Percentiles rank a stretch among this genome's conserved stretches.
Conservation (phyloP, 192 early-diverging fungal genomes). For the Coemansia sp. region DNA sequence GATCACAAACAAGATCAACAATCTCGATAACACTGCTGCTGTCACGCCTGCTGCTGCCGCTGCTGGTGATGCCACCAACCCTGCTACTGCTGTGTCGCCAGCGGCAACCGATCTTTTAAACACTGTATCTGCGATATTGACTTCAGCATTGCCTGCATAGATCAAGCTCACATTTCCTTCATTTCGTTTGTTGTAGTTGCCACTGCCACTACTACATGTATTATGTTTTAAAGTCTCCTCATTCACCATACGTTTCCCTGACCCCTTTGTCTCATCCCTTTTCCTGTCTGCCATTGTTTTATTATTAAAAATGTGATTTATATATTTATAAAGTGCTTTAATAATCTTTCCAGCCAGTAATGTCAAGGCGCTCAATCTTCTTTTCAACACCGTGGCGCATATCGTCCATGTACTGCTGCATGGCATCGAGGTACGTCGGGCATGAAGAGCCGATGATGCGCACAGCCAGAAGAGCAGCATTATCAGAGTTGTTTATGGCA, state of each 20-base stretch:
- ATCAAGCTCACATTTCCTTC: neutral
- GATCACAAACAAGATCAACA: conserved; percentile 27
- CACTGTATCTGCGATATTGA: neutral
- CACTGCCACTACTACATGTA: too few species aligned
- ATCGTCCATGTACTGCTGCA: conserved; percentile 74
- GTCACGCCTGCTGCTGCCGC: neutral
- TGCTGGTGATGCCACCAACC: conserved; percentile 3
- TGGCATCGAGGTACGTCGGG: conserved; percentile 71
- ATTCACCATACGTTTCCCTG: neutral
- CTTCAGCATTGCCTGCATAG: neutral
- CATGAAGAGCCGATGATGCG: conserved; percentile 84
- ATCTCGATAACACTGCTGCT: conserved; percentile 1
- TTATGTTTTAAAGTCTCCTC: too few species aligned
- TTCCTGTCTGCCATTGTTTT: too few species aligned
- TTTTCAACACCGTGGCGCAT: conserved; percentile 86
- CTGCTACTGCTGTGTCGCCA: neutral
- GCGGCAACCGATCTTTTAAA: neutral
- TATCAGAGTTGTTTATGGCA: conserved; percentile 97
- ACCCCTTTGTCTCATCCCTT: neutral
- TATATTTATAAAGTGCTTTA: neutral
- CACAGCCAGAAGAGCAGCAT: conserved; percentile 92
- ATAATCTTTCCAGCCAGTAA: conserved; percentile 84
- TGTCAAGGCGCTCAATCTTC: conserved; percentile 82
- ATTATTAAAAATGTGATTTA: neutral
- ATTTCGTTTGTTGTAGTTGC: too few species aligned